Conservation (phyloP, 192 early-diverging fungal species). For the Cladochytrium replicatum region DNA sequence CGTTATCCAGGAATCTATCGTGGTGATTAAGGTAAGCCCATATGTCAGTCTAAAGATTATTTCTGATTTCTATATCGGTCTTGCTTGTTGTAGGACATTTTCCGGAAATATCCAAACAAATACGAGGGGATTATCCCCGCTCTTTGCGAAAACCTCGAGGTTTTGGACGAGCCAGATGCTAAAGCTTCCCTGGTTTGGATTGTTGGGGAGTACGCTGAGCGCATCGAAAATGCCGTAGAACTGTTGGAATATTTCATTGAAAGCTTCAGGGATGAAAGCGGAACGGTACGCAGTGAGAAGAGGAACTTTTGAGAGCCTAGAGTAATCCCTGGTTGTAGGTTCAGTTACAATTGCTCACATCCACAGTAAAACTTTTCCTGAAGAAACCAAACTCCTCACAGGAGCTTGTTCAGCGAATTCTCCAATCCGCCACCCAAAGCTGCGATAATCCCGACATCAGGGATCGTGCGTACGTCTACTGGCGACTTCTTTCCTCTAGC, state of each 20-base stretch:
- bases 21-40: slow-evolving; percentile 68
- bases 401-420: slow-evolving; percentile 73
- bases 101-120: slow-evolving; percentile 83
- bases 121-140: slow-evolving; percentile 80
- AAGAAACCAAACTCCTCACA: slow-evolving; percentile 79
- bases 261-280: slow-evolving; percentile 75
- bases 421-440: slow-evolving; percentile 80
- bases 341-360: slow-evolving; percentile 84
- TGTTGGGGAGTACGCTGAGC: slow-evolving; percentile 90
- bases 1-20: slow-evolving; percentile 84
- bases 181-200: slow-evolving; percentile 91
- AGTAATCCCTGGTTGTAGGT: slow-evolving; percentile 36
- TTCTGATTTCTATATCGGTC: slow-evolving; percentile 7
- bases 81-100: slow-evolving; percentile 55
- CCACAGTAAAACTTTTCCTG: slow-evolving; percentile 90
- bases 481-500: slow-evolving; percentile 88
- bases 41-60: slow-evolving; percentile 2
- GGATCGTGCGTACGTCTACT: slow-evolving; percentile 95
- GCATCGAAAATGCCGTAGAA: slow-evolving; percentile 72
- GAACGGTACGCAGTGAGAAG: slow-evolving; percentile 32
- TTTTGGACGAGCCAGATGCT: slow-evolving; percentile 82
- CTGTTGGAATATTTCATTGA: slow-evolving; percentile 73
- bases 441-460: slow-evolving; percentile 92
- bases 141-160: slow-evolving; percentile 84
- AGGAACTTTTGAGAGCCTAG: slow-evolving; percentile 5